Evolutionary conservation across 495 filamentous ascomycete species (phyloP), one percentile per base, ranked within the genome.

Genomic region (Neurospora sp.): DNA sequence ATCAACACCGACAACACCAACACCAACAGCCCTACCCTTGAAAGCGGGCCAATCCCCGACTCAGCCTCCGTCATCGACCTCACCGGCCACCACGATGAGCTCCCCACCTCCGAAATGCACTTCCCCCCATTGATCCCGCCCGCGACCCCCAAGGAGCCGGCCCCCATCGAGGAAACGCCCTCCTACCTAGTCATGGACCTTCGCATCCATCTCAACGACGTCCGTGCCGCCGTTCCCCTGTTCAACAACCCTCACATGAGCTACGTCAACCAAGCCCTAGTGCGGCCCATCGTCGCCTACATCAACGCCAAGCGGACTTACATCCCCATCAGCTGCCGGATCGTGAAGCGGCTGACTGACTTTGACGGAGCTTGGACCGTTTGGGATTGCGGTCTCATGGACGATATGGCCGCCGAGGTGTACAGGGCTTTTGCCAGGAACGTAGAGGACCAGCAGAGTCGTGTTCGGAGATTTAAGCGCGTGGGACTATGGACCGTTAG

Each of bases 361-460:
- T 99, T 98, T 77, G 94, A 99, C 80, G 96, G 96, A 20, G 92
- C 91, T 75, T 99, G 96, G 96, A 97, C 93, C 18, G 89, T 97
- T 66, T 98, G 90, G 81, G 96, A 99, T 78, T 94, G 92, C 79
- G 93, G 94, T 9, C 84, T 99, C 66, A 93, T 99, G 94, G 93
- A 97, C 75, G 96, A 98, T 80, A 85, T 95, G n/a, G 94, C 92
- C 4, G 93, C 92, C 70, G 96, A 97, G 88, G 92, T 93, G 39
- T 99, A 99, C 76, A 87, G 92, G 75, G 96, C 96, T 1, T 98
- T 99, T 81, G 93, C 94, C 23, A 88, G 89, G 72, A 92, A 94
- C 83, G 93, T 98, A 23, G 88, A 92, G 69, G 94, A 98, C 79
- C 89, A 94, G 73, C 89, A 96, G 80, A 92, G 90, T 73, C 89